Evolutionary conservation across 1,139 yeast genomes (phyloP).

Genomic region (Debaryomyces coudertii): DNA sequence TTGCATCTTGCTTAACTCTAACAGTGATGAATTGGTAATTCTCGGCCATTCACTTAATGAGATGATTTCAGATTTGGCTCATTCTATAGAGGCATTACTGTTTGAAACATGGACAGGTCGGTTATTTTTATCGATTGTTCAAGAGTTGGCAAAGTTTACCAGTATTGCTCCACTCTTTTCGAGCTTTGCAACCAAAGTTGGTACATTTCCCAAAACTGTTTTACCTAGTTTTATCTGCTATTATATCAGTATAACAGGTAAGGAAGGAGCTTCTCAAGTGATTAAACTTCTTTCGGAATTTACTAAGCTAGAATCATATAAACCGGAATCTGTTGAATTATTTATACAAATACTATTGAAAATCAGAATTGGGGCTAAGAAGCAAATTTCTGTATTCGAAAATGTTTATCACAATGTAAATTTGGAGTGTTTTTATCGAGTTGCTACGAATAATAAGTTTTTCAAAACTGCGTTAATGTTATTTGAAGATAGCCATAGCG

Average conservation of each 20-base stretch:
- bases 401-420: slow-evolving; percentile 40
- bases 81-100: slow-evolving; percentile 6
- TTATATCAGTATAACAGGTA: slow-evolving; percentile 22
- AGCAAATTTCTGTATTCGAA: slow-evolving; percentile 32
- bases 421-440: slow-evolving; percentile 28
- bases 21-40: slow-evolving; percentile 22
- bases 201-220: slow-evolving; percentile 24
- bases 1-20: slow-evolving; percentile 33
- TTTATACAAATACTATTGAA: slow-evolving; percentile 44
- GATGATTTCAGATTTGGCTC: slow-evolving; percentile 17
- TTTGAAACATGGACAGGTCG: slow-evolving; percentile 33
- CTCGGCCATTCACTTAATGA: slow-evolving; percentile 19
- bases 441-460: slow-evolving; percentile 41
- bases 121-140: slow-evolving; percentile 37
- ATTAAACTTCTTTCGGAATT: slow-evolving; percentile 16
- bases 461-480: slow-evolving; percentile 55
- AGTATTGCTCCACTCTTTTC: slow-evolving; percentile 28
- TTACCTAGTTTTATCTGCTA: slow-evolving; percentile 31
- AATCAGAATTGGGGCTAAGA: slow-evolving; percentile 49
- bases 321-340: slow-evolving; percentile 23
- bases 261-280: slow-evolving; percentile 16
- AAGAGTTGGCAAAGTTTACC: slow-evolving; percentile 31
- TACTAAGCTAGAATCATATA: slow-evolving; percentile 11
- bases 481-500: slow-evolving; percentile 51
- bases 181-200: slow-evolving; percentile 27